Base-by-base conservation (phyloP, 73 alveolate genomes). In the Paramecium biaurelia region DNA sequence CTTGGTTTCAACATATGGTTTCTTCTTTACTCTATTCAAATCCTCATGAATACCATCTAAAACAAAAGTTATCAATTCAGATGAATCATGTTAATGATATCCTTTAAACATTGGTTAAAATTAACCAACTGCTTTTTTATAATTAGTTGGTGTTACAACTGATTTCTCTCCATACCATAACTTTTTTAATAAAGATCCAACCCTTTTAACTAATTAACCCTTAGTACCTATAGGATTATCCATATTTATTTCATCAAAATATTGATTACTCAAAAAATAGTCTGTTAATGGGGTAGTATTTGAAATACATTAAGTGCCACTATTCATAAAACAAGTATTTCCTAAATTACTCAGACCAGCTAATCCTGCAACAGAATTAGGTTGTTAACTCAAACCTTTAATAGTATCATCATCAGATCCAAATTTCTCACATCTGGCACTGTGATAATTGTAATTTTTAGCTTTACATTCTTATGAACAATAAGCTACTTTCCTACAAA, bases 281-380 rank as follows among this genome's bases (percentile, higher is more conserved):
- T 94, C 96, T 20, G 99, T 97, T 35, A 98, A 90, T 53, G 97
- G 97, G 76, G 86, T 93, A 15, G 98, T 93, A 67, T 97, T 96
- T 20, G 98, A 93, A 86, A 98, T 72, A 79, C 99, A 97, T 92
- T 98, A 98, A 0, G 97, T 63, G 10, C 99, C 99, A 86, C 99
- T 95, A 90, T 98, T 99, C 98, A 99, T 96, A 95, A 95, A 99
- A 94, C 99, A 99, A 18, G 99, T 98, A 93, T 99, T 99, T 85
- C 99, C 99, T 82, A 98, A 92, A 95, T 98, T 98, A 57, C 85
- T 59, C 32, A 98, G 89, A 1, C 99, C 99, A n/a, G 95, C 96
- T 45, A 94, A 85, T 5, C 99, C 99, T 59, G 47, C 63, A 5
- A 43, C 67, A 14, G 94, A 89, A 21, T 70, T 35, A 1, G 56